Conservation (phyloP, 495 filamentous ascomycete genomes). For the Hypoxylon fragiforme region DNA sequence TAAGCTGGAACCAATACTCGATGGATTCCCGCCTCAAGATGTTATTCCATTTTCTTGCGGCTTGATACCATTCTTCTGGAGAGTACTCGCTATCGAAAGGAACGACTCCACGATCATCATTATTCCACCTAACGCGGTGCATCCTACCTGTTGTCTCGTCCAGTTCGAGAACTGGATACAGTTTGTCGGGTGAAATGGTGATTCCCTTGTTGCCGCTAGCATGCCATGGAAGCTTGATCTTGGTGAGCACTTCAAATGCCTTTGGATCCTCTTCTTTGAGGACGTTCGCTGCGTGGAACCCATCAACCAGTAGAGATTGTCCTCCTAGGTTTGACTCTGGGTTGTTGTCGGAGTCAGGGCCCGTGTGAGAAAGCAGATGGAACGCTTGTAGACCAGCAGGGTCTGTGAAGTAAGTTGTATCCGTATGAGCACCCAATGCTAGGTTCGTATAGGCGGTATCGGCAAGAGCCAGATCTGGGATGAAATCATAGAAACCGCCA, state of each 20-base stretch:
- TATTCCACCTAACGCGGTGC: slow-evolving; percentile 85
- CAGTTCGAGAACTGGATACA: slow-evolving; percentile 67
- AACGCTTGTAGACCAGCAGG: slow-evolving; percentile 88
- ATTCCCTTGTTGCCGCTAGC: slow-evolving; percentile 83
- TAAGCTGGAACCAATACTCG: slow-evolving; percentile 75
- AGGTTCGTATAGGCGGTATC: slow-evolving; percentile 93
- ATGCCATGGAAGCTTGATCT: slow-evolving; percentile 66
- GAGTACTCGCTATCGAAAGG: slow-evolving; percentile 38
- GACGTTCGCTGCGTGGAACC: slow-evolving; percentile 67
- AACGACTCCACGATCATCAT: slow-evolving; percentile 76
- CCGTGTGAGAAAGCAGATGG: slow-evolving; percentile 78
- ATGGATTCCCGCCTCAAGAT: slow-evolving; percentile 57
- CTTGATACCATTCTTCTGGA: slow-evolving; percentile 70
- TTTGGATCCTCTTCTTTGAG: slow-evolving; percentile 52
- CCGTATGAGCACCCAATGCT: slow-evolving; percentile 77
- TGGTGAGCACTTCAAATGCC: slow-evolving; percentile 57
- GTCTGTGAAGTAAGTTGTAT: slow-evolving; percentile 92
- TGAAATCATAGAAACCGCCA: slow-evolving; percentile 95
- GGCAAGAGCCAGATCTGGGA: slow-evolving; percentile 79
- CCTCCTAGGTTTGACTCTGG: slow-evolving; percentile 54
- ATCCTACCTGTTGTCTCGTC: slow-evolving; percentile 52
- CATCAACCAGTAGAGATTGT: slow-evolving; percentile 77
- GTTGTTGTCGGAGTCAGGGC: slow-evolving; percentile 19
- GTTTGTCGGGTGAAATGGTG: slow-evolving; percentile 67
- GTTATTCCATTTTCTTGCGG: slow-evolving; percentile 66